Evolutionary conservation across 345 rosid species (phyloP), one percentile per base, ranked within the genome.

Genomic region (Heritiera fomes): DNA sequence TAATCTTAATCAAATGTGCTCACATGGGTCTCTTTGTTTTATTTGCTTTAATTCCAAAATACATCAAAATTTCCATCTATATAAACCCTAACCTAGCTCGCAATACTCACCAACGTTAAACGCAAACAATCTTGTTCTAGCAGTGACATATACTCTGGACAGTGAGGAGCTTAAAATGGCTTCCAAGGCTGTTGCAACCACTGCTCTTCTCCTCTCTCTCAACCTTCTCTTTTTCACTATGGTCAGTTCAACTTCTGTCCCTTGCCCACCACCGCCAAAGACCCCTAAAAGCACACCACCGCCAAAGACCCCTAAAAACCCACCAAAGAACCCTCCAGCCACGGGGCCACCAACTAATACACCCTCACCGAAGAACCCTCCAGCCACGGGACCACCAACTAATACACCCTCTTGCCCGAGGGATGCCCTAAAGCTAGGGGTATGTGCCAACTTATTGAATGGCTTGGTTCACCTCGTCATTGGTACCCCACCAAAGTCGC

Each of bases 391-490:
- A 0, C 43, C 43, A 41, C 43, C 43, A 41, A 3, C 61, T 47
- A 82, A 80, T 6, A 68, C 71, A 75, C 83, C 86, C 56, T 79
- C 80, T 68, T 89, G 94, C 90, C 96, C 95, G 0, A 86, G 83
- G 83, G 94, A 92, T 77, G 69, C 94, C 84, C 88, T 92, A 28
- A 90, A 92, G 86, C 80, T 92, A 63, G 90, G 89, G 46, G 92
- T 87, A 1, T 91, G 96, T 71, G 89, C 89, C 18, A 61, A 90
- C 79, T 3, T 92, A 40, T 76, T 89, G 79, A 71, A 76, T 49
- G 88, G 78, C 20, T 80, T 90, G 78, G 83, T 91, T 69, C 71
- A 87, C 58, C 13, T 89, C 63, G 86, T 82, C 18, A 70, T 85
- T 49, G 92, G 93, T 14, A 83, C 80, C 13, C 92, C 94, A 28